Base-by-base conservation (phyloP, 108 stramenopile genomes). In the Nitzschia sp. region DNA sequence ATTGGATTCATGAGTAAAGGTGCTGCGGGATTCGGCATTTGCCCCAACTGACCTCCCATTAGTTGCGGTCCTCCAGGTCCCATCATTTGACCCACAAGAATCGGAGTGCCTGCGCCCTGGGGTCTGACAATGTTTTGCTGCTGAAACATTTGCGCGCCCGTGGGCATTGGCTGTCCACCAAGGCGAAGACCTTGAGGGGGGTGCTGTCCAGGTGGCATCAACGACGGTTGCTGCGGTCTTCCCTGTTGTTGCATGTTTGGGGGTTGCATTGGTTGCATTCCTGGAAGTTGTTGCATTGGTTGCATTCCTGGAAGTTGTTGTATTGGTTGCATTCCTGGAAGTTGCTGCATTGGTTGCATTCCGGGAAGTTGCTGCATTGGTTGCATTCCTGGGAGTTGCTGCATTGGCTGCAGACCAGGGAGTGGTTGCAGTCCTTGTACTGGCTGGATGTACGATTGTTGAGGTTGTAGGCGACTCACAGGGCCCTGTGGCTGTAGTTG, bases 201-300 rank as follows among this genome's bases (percentile, higher is more conserved):
- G 16, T 3, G 46, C 29, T 63, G 63, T 28, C 22, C 53, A 16
- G 48, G 19, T 16, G 29, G 9, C 38, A 58, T 16, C 22, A 30
- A 27, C 33, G 57, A 13, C 17, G 56, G 29, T 34, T 60, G 69
- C 1, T 27, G 36, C 30, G 58, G 52, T 44, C 38, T 22, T 44
- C 61, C 58, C 23, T 53, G 71, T 58, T 50, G 34, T 35, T 65
- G 72, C 55, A 50, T 38, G 4, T 65, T 63, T 0, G 38, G 52
- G 23, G 53, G 66, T 45, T 33, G 52, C 53, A 36, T 19, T 23
- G 33, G 53, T 8, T n/a, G 34, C 23, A 41, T 41, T 23, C 35
- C 63, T n/a, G 64, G 63, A 0, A 48, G 61, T 23, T 22, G 66
- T n/a, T 62, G 60, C 23, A 46, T 25, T 35, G 54, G 52, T 11